Evolutionary conservation across 164 flowering plant genomes (phyloP).

Genomic region (Annona squamosa): DNA sequence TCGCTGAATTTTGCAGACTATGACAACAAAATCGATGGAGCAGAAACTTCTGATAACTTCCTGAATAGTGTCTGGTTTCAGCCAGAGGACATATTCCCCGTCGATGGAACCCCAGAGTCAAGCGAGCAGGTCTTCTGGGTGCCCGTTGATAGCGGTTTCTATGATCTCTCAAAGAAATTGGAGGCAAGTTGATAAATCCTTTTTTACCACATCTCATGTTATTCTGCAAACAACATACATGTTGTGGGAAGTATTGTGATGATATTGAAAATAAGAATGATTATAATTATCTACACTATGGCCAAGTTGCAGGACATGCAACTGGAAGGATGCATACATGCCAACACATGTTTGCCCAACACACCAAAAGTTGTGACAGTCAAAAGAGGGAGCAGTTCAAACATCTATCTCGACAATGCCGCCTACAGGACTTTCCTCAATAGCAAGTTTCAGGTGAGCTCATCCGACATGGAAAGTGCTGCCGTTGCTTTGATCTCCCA

Average conservation of each 20-base stretch:
- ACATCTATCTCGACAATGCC: constrained; percentile 20
- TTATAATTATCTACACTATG: too few relatives aligned
- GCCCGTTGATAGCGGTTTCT: background rate
- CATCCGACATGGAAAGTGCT: constrained; percentile 36
- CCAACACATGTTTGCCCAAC: constrained; percentile 25
- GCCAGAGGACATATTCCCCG: background rate
- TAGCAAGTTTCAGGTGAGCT: constrained; percentile 17
- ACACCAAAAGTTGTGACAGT: constrained; percentile 18
- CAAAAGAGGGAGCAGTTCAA: constrained; percentile 26
- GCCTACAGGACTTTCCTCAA: constrained; percentile 24
- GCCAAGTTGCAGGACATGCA: constrained; percentile 28
- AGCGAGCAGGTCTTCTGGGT: background rate
- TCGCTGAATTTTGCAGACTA: background rate
- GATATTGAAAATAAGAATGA: too few relatives aligned
- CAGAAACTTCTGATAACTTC: background rate
- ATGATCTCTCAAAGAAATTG: background rate
- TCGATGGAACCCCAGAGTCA: background rate
- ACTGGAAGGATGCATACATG: constrained; percentile 35
- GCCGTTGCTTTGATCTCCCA: constrained; percentile 24
- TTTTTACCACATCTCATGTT: too few relatives aligned
- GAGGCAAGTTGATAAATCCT: background rate
- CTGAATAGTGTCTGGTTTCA: background rate
- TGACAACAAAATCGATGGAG: background rate
- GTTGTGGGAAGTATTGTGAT: too few relatives aligned
- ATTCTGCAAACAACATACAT: background rate